Conservation (phyloP, 2,329 filamentous ascomycete genomes). For the Botryotinia narcissicola region DNA sequence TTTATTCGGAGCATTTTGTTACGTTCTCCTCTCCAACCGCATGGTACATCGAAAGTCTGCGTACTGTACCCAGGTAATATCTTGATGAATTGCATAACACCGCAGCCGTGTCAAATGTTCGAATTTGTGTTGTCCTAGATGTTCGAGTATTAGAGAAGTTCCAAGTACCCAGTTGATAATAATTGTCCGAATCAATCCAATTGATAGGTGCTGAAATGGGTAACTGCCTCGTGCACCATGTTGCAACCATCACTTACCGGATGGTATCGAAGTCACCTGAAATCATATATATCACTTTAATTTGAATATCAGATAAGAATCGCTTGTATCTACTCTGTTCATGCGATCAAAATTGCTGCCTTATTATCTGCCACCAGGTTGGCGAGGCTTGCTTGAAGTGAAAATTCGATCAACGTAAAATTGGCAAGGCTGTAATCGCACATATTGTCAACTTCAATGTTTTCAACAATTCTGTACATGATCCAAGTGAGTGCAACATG, state of each 20-base stretch:
- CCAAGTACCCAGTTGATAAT: not conserved
- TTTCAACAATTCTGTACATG: not conserved
- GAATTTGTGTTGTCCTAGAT: not conserved
- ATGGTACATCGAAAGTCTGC: not conserved
- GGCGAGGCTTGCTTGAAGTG: not conserved
- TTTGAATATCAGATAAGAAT: too few relatives aligned
- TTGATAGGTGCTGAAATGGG: not conserved
- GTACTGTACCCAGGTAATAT: too few relatives aligned
- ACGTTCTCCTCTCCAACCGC: not conserved
- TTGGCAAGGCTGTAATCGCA: not conserved
- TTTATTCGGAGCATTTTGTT: not conserved
- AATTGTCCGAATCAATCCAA: not conserved
- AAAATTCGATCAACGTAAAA: conserved; percentile 1
- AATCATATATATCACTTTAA: too few relatives aligned
- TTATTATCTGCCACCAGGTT: not conserved
- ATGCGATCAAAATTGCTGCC: not conserved
- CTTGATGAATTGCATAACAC: not conserved
- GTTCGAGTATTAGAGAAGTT: not conserved
- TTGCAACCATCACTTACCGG: not conserved
- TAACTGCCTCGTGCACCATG: not conserved
- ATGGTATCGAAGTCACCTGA: not conserved
- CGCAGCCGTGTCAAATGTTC: not conserved
- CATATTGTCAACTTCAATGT: not conserved
- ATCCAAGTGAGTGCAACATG: not conserved
- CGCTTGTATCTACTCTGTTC: not conserved